These are phyloP conservation scores for Chamaecyparis obtusa DNA, from an alignment of 75 land plant species.

Conservation along the genomic window DNA sequence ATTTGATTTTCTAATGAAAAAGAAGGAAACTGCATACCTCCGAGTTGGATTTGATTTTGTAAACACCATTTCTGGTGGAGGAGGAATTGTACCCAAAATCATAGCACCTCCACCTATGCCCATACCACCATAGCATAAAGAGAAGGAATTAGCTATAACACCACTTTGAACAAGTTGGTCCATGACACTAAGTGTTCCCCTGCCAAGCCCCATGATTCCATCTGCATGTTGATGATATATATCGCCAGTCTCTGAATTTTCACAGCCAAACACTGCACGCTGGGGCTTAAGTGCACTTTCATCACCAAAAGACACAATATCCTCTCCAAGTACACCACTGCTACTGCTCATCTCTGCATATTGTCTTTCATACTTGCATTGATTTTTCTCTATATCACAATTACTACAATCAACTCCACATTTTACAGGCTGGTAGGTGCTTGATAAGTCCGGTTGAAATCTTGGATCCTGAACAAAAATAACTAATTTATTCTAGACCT, in stretches of 20 bases:
- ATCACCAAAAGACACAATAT: conserved; percentile 77
- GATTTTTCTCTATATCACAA: conserved; percentile 54
- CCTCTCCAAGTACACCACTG: conserved; percentile 87
- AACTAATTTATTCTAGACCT: not conserved
- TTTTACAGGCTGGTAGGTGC: conserved; percentile 71
- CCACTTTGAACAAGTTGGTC: conserved; percentile 90
- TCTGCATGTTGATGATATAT: conserved; percentile 91
- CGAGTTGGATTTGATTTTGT: conserved; percentile 79
- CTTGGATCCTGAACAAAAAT: conserved; percentile 71
- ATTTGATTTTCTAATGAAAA: not conserved
- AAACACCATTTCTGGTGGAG: conserved; percentile 79
- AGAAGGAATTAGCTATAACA: conserved; percentile 79
- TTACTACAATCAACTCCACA: conserved; percentile 63
- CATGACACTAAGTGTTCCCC: conserved; percentile 86
- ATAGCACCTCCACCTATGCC: conserved; percentile 93
- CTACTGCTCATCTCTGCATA: conserved; percentile 98
- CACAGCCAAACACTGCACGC: conserved; percentile 89
- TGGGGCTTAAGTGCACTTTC: conserved; percentile 70
- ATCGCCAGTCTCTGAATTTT: conserved; percentile 91
- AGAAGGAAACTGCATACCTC: conserved; percentile 54
- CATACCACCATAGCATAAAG: conserved; percentile 99
- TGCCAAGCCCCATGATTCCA: conserved; percentile 98
- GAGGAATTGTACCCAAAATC: conserved; percentile 81
- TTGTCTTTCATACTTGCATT: conserved; percentile 78
- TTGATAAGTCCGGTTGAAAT: conserved; percentile 74